These are phyloP conservation scores for Acrasis kona DNA, from an alignment of 78 protist species.

Conservation along the genomic window DNA sequence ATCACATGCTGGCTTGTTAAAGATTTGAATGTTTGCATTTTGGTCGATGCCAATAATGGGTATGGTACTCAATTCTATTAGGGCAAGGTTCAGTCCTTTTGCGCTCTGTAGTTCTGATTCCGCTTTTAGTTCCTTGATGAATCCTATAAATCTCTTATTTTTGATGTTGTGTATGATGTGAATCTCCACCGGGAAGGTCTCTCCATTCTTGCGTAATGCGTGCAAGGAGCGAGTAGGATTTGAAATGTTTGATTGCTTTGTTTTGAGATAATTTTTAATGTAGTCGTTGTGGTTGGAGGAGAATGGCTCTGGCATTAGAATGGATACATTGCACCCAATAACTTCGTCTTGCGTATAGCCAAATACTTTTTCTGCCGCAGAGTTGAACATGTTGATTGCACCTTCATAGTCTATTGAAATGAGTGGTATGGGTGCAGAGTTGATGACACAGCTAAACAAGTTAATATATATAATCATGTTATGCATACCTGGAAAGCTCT, in stretches of 20 bases:
- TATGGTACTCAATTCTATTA: background rate
- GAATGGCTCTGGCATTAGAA: slow-evolving; percentile 21
- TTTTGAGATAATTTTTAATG: background rate
- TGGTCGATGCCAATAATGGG: slow-evolving; percentile 10
- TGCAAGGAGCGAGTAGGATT: background rate
- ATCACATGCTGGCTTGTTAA: background rate
- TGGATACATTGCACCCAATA: background rate
- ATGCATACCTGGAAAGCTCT: too few relatives aligned
- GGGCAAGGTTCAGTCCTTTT: background rate
- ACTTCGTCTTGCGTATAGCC: background rate
- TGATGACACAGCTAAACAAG: too few relatives aligned
- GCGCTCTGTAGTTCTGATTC: background rate
- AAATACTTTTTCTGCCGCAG: slow-evolving; percentile 14
- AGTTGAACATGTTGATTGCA: background rate
- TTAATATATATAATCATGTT: too few relatives aligned
- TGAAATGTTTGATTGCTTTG: background rate
- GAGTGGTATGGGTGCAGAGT: slow-evolving; percentile 1
- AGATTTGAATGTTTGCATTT: background rate
- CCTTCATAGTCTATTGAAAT: slow-evolving; percentile 15
- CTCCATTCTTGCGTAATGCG: background rate
- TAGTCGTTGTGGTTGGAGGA: slow-evolving; percentile 18
- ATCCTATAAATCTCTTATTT: background rate
- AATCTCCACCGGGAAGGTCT: background rate
- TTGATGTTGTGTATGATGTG: background rate
- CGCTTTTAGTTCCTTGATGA: background rate